Evolutionary conservation across 73 alveolate genomes (phyloP), one percentile per base, ranked within the genome.

Genomic region (Paramecium primaurelia): DNA sequence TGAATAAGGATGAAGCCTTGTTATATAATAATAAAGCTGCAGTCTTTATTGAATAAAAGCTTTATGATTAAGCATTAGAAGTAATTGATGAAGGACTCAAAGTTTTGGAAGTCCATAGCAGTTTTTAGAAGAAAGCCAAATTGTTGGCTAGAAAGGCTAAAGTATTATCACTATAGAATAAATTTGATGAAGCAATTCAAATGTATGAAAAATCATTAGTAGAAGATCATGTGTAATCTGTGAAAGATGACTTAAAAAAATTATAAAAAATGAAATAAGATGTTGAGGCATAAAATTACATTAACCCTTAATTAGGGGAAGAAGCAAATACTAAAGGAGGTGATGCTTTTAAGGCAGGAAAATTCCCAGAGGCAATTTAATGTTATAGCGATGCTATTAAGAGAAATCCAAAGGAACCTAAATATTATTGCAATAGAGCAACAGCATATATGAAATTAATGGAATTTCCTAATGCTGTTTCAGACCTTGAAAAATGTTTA

Each of bases 251-350:
- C 28, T 88, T 95, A 58, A 95, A 94, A 90, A 95, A 97, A 88
- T 97, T 96, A 9, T 97, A 97, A 91, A 96, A 96, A 92, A 38
- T 58, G 40, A 95, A 97, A 92, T 91, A 96, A 87, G 95, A 95
- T 58, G 86, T 77, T 69, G 99, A 95, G 64, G 99, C 86, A 45
- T 86, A 32, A 49, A 95, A 96, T 16, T 97, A 96, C 88, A 90
- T 97, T 16, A 96, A 97, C 86, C 99, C 99, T 40, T 98, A 69
- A 38, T 87, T 58, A 64, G 99, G 98, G 12, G 99, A 98, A 92
- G 97, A 97, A 93, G 98, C 95, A 83, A 97, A 97, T 92, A 92
- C 92, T 73, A 92, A 92, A 73, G 99, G 99, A 59, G 97, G 97
- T 64, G 94, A 93, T 36, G 90, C 97, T 47, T 97, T 95, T 94